Conservation (phyloP, 2,329 filamentous ascomycete genomes). For the Trichoderma cornu-damae region DNA sequence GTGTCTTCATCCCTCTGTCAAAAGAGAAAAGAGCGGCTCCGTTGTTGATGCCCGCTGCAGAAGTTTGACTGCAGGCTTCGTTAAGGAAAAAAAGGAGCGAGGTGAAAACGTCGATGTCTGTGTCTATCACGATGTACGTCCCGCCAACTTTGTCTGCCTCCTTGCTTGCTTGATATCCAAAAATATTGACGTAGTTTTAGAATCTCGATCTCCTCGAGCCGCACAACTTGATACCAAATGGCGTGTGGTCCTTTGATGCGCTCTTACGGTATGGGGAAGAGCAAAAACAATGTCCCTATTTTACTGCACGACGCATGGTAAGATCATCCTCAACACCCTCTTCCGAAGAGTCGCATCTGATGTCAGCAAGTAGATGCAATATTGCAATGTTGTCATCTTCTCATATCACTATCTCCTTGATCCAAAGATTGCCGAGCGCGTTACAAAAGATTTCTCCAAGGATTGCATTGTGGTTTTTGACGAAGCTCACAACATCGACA, state of each 20-base stretch:
- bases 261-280: constrained; percentile 86
- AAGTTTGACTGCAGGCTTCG: constrained; percentile 91
- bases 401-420: constrained; percentile 98
- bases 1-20: constrained; percentile 93
- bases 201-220: constrained; percentile 93
- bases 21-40: constrained; percentile 88
- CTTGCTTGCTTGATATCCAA: not conserved
- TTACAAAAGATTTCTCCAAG: constrained; percentile 92
- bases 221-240: constrained; percentile 88
- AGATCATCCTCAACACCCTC: not conserved
- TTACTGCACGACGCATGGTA: constrained; percentile 90
- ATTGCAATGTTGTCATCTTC: constrained; percentile 99
- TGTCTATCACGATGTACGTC: constrained; percentile 80
- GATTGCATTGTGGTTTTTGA: constrained; percentile 99
- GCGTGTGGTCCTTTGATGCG: constrained; percentile 91
- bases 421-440: constrained; percentile 93
- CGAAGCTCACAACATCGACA: constrained; percentile 98
- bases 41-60: constrained; percentile 95
- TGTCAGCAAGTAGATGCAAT: constrained; percentile 67
- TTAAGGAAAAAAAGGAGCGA: constrained; percentile 94
- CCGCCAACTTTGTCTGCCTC: not conserved
- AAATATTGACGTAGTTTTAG: constrained; percentile 38
- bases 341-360: not conserved
- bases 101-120: constrained; percentile 93
- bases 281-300: constrained; percentile 96